Conservation (phyloP, 495 filamentous ascomycete genomes). For the Pyrenula aspistea region DNA sequence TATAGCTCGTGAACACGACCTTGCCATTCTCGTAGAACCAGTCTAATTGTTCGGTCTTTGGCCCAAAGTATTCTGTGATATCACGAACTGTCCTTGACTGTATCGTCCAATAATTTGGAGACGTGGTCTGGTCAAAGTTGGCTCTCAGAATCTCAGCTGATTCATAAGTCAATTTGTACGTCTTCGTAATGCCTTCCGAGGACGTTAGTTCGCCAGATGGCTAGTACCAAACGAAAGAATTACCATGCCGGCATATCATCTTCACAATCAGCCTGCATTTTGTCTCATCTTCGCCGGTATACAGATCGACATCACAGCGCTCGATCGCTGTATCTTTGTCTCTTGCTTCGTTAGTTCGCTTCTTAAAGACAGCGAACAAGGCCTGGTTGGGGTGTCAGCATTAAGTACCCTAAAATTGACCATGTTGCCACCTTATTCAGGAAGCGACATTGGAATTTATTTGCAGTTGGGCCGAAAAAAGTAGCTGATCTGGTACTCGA, state of each 20-base stretch:
- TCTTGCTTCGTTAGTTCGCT: conserved; percentile 40
- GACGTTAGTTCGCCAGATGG: conserved; percentile 1
- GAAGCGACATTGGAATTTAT: not conserved
- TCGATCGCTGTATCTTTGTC: conserved; percentile 74
- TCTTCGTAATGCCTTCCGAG: conserved; percentile 67
- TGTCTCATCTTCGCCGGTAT: conserved; percentile 55
- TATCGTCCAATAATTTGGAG: conserved; percentile 69
- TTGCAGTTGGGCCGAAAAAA: not conserved
- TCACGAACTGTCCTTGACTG: conserved; percentile 64
- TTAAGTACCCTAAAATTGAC: not conserved
- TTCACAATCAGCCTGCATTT: conserved; percentile 74
- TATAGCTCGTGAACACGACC: conserved; percentile 84
- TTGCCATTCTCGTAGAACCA: conserved; percentile 63
- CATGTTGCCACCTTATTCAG: not conserved
- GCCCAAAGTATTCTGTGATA: conserved; percentile 83
- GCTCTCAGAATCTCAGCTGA: conserved; percentile 71
- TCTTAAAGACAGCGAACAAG: conserved; percentile 64
- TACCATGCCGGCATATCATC: conserved; percentile 79
- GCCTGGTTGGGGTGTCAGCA: conserved; percentile 30
- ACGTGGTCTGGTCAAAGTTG: conserved; percentile 60
- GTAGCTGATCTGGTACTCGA: conserved; percentile 10
- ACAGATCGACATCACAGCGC: conserved; percentile 72
- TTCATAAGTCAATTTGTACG: conserved; percentile 87
- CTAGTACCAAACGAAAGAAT: conserved; percentile 1
- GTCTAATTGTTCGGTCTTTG: conserved; percentile 83